phyloP scores from a whole-genome alignment of 257 asterid genomes.

The Solanum bukasovii region DNA sequence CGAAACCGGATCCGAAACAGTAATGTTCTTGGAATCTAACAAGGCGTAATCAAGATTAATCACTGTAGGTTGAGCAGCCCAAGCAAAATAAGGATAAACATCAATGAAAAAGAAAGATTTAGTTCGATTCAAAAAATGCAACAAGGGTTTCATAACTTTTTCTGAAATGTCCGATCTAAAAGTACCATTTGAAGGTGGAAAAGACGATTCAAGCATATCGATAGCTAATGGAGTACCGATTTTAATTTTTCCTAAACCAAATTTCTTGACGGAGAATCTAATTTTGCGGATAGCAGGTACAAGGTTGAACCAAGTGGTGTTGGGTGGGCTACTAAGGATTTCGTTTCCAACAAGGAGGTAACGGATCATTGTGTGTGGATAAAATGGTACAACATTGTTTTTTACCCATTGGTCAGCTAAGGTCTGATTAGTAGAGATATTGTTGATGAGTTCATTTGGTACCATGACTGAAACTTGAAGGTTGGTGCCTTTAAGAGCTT shows the following conservation, averaged over 20 bases:
- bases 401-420: conserved; percentile 70
- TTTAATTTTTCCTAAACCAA: conserved; percentile 45
- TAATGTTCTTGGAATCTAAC: conserved; percentile 37
- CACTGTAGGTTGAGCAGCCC: conserved; percentile 42
- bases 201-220: conserved; percentile 66
- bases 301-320: conserved; percentile 72
- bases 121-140: conserved; percentile 46
- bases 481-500: conserved; percentile 45
- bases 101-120: conserved; percentile 80
- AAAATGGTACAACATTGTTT: conserved; percentile 51
- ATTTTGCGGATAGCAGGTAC: conserved; percentile 84
- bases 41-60: conserved; percentile 70
- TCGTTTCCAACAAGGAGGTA: conserved; percentile 92
- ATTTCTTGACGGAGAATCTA: conserved; percentile 43
- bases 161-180: conserved; percentile 55
- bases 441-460: conserved; percentile 62
- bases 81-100: conserved; percentile 74
- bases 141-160: conserved; percentile 47
- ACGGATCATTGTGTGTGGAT: conserved; percentile 63
- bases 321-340: conserved; percentile 57
- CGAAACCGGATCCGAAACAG: conserved; percentile 55
- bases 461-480: conserved; percentile 79
- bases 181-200: conserved; percentile 73
- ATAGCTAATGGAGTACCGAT: conserved; percentile 81
- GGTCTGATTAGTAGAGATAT: conserved; percentile 50